Conservation (phyloP, 768 basidiomycete species). For the Boletus subcaerulescens region DNA sequence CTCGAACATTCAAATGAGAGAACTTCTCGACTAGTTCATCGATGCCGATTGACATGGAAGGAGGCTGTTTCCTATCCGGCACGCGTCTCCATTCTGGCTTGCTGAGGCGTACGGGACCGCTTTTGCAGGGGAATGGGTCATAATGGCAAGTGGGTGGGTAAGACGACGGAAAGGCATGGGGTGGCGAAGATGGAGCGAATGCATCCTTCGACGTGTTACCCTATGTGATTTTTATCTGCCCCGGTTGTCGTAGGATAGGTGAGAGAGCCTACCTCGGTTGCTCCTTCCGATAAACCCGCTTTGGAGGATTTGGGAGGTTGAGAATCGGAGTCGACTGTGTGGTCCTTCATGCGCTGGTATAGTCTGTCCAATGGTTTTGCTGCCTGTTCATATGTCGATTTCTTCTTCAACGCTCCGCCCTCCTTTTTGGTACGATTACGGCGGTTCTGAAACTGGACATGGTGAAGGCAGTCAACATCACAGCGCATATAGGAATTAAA, state of each 20-base stretch:
- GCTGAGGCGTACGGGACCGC: background rate
- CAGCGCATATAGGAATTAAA: fast-evolving
- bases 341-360: background rate
- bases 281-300: background rate
- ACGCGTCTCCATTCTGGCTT: conserved; percentile 7
- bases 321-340: background rate
- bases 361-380: background rate
- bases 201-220: background rate
- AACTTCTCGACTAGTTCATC: conserved; percentile 12
- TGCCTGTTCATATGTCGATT: background rate
- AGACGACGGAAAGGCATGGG: conserved; percentile 13
- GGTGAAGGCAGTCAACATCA: background rate
- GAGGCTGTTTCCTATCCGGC: background rate
- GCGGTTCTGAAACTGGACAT: conserved; percentile 13
- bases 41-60: background rate
- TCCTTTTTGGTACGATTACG: conserved; percentile 9
- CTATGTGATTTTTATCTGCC: background rate
- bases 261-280: too few relatives aligned
- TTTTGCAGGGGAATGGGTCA: conserved; percentile 20
- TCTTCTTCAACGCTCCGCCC: background rate
- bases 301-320: background rate
- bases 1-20: conserved; percentile 16
- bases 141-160: conserved; percentile 16
- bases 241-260: fast-evolving
- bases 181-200: conserved; percentile 1